A percentile compares a stretch with the other conserved stretches of the same genome.
These are phyloP conservation scores for Candida peoriensis DNA, from an alignment of 805 yeast species.

Conservation along the genomic window DNA sequence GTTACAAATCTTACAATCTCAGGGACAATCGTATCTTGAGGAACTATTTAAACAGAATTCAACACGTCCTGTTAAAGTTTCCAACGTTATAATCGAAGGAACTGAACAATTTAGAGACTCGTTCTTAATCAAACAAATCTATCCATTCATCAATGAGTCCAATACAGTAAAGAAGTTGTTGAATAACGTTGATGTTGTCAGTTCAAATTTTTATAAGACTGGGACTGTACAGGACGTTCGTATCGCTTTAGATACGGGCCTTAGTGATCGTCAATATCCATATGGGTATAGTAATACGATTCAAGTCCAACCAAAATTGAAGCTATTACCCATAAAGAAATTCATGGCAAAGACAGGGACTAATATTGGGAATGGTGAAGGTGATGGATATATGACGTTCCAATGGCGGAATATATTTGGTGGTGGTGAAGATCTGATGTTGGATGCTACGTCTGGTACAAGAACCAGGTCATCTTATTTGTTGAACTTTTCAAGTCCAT, in stretches of 20 bases:
- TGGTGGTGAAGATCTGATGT: constrained; percentile 57
- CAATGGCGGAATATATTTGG: constrained; percentile 60
- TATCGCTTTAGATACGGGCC: constrained; percentile 25
- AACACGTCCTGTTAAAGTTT: constrained; percentile 37
- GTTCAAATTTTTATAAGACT: constrained; percentile 38
- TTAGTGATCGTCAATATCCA: not conserved
- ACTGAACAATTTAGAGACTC: constrained; percentile 39
- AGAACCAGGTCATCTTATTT: constrained; percentile 52
- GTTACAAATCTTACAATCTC: constrained; percentile 24
- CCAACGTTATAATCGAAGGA: constrained; percentile 44
- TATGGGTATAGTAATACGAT: constrained; percentile 10
- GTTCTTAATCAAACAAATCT: constrained; percentile 42
- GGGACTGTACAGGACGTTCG: constrained; percentile 39
- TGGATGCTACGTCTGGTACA: constrained; percentile 57
- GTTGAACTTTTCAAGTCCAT: constrained; percentile 47
- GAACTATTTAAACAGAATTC: constrained; percentile 26
- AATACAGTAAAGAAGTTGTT: constrained; percentile 38
- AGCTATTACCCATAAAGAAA: constrained; percentile 51
- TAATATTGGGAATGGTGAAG: constrained; percentile 94
- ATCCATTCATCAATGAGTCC: constrained; percentile 38
- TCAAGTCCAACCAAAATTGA: constrained; percentile 26
- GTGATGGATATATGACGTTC: constrained; percentile 84
- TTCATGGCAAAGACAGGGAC: constrained; percentile 91
- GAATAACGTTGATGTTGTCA: constrained; percentile 36
- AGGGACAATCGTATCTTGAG: constrained; percentile 25